Evolutionary conservation across 148 eudicot genomes (phyloP).

Genomic region (Arctostaphylos glauca): DNA sequence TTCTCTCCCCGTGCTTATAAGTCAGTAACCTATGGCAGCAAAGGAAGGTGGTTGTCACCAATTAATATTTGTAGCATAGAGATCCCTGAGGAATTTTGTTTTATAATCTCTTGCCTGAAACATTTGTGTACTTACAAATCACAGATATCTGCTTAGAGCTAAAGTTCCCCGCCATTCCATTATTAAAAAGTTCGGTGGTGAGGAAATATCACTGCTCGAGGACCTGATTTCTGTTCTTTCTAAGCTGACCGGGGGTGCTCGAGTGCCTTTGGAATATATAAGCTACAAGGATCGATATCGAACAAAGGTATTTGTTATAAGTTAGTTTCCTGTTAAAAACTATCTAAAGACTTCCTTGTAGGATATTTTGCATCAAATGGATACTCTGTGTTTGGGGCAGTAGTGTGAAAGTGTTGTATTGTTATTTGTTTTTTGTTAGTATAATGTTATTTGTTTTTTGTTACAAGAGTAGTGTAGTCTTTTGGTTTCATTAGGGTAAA

Average conservation of each 20-base stretch:
- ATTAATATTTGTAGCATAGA: neutral
- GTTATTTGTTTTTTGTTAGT: neutral
- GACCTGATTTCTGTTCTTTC: conserved; percentile 69
- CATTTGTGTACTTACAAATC: conserved; percentile 12
- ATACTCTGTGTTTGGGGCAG: neutral
- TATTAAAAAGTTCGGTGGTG: conserved; percentile 81
- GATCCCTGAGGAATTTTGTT: neutral
- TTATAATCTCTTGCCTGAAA: neutral
- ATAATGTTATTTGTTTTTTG: too few species aligned
- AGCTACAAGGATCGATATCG: conserved; percentile 77
- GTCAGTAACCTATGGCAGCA: neutral
- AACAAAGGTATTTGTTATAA: conserved; percentile 55
- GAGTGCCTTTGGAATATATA: conserved; percentile 85
- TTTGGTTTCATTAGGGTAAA: too few species aligned
- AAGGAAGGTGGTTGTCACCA: conserved; percentile 1
- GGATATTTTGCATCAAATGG: neutral
- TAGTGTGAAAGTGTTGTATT: neutral
- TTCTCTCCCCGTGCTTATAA: neutral
- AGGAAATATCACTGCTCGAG: conserved; percentile 67
- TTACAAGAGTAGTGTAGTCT: too few species aligned
- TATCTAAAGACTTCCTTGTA: neutral
- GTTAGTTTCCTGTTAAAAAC: neutral
- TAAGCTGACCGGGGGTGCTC: conserved; percentile 71
- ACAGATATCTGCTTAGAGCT: conserved; percentile 87
- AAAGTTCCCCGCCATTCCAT: conserved; percentile 97